These are phyloP conservation scores for Hypericum perforatum DNA, from an alignment of 345 rosid species.

Conservation along the genomic window DNA sequence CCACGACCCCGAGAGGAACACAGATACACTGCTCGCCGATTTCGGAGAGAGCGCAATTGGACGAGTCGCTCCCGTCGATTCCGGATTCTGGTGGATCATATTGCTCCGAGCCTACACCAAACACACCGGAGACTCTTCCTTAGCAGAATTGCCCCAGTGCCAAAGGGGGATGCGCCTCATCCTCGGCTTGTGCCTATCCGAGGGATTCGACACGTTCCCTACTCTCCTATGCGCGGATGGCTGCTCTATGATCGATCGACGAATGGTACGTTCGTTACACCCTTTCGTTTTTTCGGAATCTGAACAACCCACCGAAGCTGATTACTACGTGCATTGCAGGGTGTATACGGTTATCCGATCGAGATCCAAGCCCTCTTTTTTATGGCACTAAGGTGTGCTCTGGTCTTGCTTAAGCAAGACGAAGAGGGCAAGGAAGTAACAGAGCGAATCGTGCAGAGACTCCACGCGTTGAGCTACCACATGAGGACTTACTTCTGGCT, in stretches of 20 bases:
- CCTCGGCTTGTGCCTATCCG: conserved; percentile 10
- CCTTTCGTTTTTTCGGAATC: not conserved
- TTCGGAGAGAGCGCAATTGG: conserved; percentile 14
- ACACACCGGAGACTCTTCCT: conserved; percentile 13
- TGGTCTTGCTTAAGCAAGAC: conserved; percentile 12
- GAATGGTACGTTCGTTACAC: conserved; percentile 7
- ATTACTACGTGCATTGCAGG: not conserved
- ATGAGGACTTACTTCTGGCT: conserved; percentile 14
- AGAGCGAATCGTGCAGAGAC: conserved; percentile 4
- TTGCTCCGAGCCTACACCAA: conserved; percentile 18
- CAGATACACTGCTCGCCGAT: conserved; percentile 13
- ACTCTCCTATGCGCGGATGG: conserved; percentile 12
- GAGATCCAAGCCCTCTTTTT: conserved; percentile 16
- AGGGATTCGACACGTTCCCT: conserved; percentile 16
- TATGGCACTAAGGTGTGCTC: conserved; percentile 12
- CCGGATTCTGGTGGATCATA: conserved; percentile 18
- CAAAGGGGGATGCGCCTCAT: conserved; percentile 16
- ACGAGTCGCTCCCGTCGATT: conserved; percentile 19
- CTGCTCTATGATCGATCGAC: conserved; percentile 12
- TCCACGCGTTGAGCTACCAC: conserved; percentile 17
- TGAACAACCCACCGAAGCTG: not conserved
- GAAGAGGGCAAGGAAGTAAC: conserved; percentile 13
- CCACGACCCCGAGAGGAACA: conserved; percentile 9
- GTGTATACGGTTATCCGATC: conserved; percentile 14
- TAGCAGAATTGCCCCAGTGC: conserved; percentile 10